phyloP scores from a whole-genome alignment of 2,329 filamentous ascomycete genomes.

The Pseudogymnoascus pannorum region DNA sequence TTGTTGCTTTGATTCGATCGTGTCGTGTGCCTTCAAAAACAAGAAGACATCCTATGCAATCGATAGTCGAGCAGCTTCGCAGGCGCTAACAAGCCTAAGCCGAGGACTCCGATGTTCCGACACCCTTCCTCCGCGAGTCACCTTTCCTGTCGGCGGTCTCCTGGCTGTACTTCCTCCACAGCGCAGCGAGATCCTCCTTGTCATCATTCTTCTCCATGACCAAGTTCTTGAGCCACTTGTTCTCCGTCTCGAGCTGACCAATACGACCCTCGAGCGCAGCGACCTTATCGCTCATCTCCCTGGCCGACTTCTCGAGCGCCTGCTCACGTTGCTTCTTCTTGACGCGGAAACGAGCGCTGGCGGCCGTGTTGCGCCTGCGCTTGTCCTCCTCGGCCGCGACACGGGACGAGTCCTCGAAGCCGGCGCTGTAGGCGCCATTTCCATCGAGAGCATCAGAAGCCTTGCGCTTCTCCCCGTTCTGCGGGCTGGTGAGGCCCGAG shows the following conservation, averaged over 20 bases:
- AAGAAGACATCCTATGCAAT: neutral
- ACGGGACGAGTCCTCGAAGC: conserved; percentile 64
- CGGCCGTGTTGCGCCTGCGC: conserved; percentile 80
- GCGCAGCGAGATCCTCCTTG: conserved; percentile 33
- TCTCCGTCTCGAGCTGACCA: conserved; percentile 72
- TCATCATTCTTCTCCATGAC: conserved; percentile 71
- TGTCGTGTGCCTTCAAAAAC: neutral
- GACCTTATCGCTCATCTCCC: conserved; percentile 78
- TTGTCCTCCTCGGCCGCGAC: conserved; percentile 82
- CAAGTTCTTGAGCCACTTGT: conserved; percentile 73
- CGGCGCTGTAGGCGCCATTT: conserved; percentile 32
- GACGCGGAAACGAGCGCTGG: conserved; percentile 79
- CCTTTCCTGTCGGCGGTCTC: conserved; percentile 27
- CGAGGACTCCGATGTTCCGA: conserved; percentile 21
- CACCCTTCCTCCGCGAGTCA: conserved; percentile 27
- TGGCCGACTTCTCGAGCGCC: conserved; percentile 71
- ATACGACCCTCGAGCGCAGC: conserved; percentile 64
- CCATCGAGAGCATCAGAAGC: conserved; percentile 24
- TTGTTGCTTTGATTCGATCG: neutral
- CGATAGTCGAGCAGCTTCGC: neutral
- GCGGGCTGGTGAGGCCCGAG: conserved; percentile 24
- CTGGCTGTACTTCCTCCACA: conserved; percentile 34
- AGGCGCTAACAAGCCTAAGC: neutral
- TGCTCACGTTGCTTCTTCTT: conserved; percentile 97
- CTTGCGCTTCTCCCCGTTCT: conserved; percentile 26